These are phyloP conservation scores for Populus tremula DNA, from an alignment of 345 rosid genomes.

Conservation along the genomic window DNA sequence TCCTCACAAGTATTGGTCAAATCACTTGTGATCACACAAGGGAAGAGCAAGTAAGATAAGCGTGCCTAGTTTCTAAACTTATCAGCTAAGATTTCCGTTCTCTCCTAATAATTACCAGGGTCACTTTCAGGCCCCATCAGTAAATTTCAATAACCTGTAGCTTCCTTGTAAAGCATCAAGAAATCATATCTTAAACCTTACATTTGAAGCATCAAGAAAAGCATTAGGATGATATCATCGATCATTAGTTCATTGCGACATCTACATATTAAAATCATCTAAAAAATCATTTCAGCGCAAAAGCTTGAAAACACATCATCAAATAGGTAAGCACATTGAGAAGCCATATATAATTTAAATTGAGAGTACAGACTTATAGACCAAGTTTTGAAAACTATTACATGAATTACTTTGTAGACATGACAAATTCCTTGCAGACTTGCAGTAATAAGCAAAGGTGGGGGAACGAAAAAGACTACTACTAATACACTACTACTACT, in stretches of 20 bases:
- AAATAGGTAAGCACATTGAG: background rate
- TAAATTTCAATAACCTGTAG: background rate
- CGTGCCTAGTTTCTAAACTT: no score
- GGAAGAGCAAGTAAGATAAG: no score
- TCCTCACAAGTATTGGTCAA: no score
- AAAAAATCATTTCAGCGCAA: background rate
- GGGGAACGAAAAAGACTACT: background rate
- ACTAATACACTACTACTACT: background rate
- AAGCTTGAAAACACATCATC: background rate
- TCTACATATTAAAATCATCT: background rate
- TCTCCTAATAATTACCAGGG: no score
- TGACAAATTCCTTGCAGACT: background rate
- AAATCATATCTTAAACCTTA: background rate
- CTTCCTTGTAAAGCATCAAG: background rate
- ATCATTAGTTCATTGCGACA: no score
- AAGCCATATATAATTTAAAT: background rate
- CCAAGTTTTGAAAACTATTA: background rate
- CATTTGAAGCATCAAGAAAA: background rate
- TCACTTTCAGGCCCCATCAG: background rate
- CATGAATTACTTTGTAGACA: constrained; percentile 3
- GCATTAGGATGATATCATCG: background rate
- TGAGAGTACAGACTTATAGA: background rate
- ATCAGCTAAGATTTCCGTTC: no score
- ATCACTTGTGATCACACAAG: no score
- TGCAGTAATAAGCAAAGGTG: background rate